These are phyloP conservation scores for Neovahlkampfia damariscottae DNA, from an alignment of 78 protist genomes.

Conservation along the genomic window DNA sequence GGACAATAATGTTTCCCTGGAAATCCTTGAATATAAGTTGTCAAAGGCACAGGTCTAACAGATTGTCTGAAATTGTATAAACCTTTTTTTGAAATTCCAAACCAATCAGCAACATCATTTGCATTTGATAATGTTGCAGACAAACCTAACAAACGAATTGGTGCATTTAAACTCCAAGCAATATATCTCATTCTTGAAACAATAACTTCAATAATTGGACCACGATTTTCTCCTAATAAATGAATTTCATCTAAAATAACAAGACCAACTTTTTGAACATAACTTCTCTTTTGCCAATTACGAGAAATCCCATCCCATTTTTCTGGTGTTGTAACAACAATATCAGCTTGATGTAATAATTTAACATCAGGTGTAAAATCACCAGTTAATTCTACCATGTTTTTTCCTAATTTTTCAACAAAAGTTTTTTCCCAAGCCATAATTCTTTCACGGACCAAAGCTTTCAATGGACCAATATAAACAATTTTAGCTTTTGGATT, in stretches of 20 bases:
- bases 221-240: slow-evolving; percentile 89
- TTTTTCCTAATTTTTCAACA: slow-evolving; percentile 41
- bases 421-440: slow-evolving; percentile 83
- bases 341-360: slow-evolving; percentile 50
- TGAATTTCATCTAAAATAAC: slow-evolving; percentile 93
- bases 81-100: slow-evolving; percentile 66
- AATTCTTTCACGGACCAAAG: slow-evolving; percentile 97
- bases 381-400: slow-evolving; percentile 93
- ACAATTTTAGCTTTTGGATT: slow-evolving; percentile 63
- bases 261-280: slow-evolving; percentile 59
- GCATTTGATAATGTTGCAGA: slow-evolving; percentile 98
- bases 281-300: slow-evolving; percentile 78
- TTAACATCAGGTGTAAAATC: slow-evolving; percentile 79
- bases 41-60: slow-evolving; percentile 95
- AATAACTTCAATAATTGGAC: slow-evolving; percentile 90
- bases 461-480: slow-evolving; percentile 99
- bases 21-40: slow-evolving; percentile 74
- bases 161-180: slow-evolving; percentile 30
- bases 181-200: slow-evolving; percentile 75
- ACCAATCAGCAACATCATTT: slow-evolving; percentile 91
- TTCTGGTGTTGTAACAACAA: slow-evolving; percentile 97
- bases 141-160: slow-evolving; percentile 89
- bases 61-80: slow-evolving; percentile 91
- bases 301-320: slow-evolving; percentile 97
- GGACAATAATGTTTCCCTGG: slow-evolving; percentile 98